Conservation (phyloP, 108 stramenopile species). For the Fistulifera solaris region DNA sequence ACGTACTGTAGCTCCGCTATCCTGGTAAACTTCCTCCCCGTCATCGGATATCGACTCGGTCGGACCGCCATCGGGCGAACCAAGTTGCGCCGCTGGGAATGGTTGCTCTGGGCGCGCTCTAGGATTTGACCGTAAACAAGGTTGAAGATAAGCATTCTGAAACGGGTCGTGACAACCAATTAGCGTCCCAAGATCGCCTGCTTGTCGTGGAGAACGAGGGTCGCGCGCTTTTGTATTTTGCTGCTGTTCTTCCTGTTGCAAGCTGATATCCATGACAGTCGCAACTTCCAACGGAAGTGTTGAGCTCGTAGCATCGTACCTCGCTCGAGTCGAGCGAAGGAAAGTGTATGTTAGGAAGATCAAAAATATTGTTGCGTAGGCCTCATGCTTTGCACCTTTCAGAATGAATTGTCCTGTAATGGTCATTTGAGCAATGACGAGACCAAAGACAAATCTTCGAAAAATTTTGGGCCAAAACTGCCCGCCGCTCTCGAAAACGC, state of each 20-base stretch:
- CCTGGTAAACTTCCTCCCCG: conserved; percentile 14
- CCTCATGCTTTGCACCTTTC: conserved; percentile 80
- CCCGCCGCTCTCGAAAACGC: conserved; percentile 89
- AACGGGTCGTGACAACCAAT: conserved; percentile 71
- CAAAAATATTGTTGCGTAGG: conserved; percentile 81
- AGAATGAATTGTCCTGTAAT: conserved; percentile 87
- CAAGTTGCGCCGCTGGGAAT: conserved; percentile 78
- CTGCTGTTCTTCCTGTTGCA: conserved; percentile 59
- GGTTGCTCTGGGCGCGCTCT: conserved; percentile 81
- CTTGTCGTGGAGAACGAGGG: neutral
- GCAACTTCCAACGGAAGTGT: conserved; percentile 82
- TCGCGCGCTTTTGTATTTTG: neutral
- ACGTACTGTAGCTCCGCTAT: conserved; percentile 64
- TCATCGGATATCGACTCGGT: neutral
- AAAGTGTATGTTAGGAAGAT: conserved; percentile 83
- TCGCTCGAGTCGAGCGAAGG: conserved; percentile 67
- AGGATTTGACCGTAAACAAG: conserved; percentile 68
- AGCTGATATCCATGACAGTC: conserved; percentile 82
- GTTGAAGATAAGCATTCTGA: conserved; percentile 75
- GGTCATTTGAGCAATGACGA: conserved; percentile 84
- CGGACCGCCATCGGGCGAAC: conserved; percentile 48
- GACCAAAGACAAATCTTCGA: conserved; percentile 81
- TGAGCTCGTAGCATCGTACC: conserved; percentile 78
- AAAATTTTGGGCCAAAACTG: conserved; percentile 90
- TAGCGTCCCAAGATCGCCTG: neutral